Percentiles rank a stretch among this genome's conserved stretches.
Conservation (phyloP, 768 basidiomycete species). For the Chiua virens region DNA sequence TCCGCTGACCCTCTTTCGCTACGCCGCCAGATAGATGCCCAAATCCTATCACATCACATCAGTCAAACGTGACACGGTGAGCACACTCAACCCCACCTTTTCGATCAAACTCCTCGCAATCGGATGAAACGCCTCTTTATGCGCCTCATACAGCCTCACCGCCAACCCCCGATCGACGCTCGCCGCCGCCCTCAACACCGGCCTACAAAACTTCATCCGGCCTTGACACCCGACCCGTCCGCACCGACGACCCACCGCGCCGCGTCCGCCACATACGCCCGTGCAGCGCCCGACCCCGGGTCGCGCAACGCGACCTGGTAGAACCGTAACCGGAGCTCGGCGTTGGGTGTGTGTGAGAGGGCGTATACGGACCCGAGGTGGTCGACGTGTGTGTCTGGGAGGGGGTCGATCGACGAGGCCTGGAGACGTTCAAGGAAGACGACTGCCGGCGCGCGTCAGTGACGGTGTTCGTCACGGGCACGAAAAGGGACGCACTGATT, state of each 20-base stretch:
- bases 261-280: conserved; percentile 51
- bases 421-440: conserved; percentile 84
- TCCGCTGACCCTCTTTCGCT: no score
- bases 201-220: conserved; percentile 84
- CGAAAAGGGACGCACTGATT: conserved; percentile 45
- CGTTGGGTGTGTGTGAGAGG: conserved; percentile 55
- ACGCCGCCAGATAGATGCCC: not conserved
- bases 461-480: not conserved
- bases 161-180: conserved; percentile 58
- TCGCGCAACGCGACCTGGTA: conserved; percentile 68
- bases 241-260: conserved; percentile 65
- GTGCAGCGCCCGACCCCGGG: conserved; percentile 46
- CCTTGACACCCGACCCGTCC: conserved; percentile 61
- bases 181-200: conserved; percentile 55
- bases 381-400: conserved; percentile 58
- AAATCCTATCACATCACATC: conserved; percentile 9
- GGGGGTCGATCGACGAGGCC: conserved; percentile 42
- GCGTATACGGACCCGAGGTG: conserved; percentile 57
- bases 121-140: conserved; percentile 66
- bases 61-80: not conserved
- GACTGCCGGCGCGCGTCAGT: conserved; percentile 39
- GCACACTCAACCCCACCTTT: conserved; percentile 45
- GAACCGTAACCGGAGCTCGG: conserved; percentile 77
- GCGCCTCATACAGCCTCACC: conserved; percentile 43
- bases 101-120: conserved; percentile 75